phyloP scores from a whole-genome alignment of 192 early-diverging fungal genomes.

The Thoreauomyces humboldtii region DNA sequence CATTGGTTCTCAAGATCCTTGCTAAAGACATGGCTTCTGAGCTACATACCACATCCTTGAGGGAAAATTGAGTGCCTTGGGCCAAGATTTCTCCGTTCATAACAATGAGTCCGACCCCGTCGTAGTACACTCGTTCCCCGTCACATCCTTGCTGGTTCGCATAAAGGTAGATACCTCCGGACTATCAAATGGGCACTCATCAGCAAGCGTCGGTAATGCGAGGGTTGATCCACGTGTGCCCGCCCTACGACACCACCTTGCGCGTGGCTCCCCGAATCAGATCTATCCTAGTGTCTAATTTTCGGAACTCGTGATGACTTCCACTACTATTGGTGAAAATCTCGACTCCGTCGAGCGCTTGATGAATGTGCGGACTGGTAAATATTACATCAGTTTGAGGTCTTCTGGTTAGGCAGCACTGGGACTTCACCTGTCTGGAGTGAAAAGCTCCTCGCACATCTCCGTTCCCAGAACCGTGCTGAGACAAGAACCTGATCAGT shows the following conservation, averaged over 20 bases:
- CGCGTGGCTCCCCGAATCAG: conserved; percentile 86
- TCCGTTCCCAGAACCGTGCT: conserved; percentile 87
- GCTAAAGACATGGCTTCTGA: too few species aligned
- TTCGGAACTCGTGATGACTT: conserved; percentile 95
- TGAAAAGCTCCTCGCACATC: conserved; percentile 97
- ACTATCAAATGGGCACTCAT: conserved; percentile 33
- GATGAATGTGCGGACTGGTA: conserved; percentile 86
- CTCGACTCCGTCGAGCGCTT: conserved; percentile 94
- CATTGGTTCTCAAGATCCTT: neutral
- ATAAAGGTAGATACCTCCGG: conserved; percentile 94
- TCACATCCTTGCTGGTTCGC: conserved; percentile 97
- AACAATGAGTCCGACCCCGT: conserved; percentile 86
- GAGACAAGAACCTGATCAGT: neutral
- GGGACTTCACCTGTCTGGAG: conserved; percentile 57
- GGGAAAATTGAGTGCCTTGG: conserved; percentile 88
- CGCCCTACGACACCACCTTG: conserved; percentile 69
- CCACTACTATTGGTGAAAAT: conserved; percentile 95
- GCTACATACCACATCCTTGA: conserved; percentile 78
- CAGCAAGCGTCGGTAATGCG: neutral
- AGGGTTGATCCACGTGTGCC: neutral
- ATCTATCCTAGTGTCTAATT: conserved; percentile 81
- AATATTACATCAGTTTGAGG: neutral
- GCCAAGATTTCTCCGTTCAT: conserved; percentile 87
- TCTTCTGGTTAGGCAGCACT: conserved; percentile 33
- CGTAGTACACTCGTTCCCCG: conserved; percentile 97